phyloP scores from a whole-genome alignment of 2,329 filamentous ascomycete species.

The Remersonia thermophila region DNA sequence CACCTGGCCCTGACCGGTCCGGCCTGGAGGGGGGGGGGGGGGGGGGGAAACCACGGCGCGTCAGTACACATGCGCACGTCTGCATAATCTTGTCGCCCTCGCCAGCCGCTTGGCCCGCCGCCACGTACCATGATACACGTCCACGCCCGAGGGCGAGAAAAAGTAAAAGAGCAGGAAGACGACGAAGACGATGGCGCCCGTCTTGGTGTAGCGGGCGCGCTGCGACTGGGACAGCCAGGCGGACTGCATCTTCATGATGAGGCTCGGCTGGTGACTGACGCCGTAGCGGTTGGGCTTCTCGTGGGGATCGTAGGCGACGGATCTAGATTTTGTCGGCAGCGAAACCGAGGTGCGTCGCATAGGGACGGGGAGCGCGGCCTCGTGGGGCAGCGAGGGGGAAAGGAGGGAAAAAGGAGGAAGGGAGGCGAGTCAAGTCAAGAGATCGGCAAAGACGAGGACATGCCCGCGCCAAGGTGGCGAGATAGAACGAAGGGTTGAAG shows the following conservation, averaged over 20 bases:
- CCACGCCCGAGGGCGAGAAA: constrained; percentile 45
- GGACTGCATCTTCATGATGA: constrained; percentile 44
- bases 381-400: no score
- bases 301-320: constrained; percentile 47
- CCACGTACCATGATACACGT: constrained; percentile 38
- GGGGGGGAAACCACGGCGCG: no score
- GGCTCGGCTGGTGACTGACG: constrained; percentile 31
- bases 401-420: no score
- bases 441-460: constrained; percentile 1
- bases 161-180: constrained; percentile 52
- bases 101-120: no score
- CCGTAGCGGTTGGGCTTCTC: constrained; percentile 52
- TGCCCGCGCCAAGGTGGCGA: constrained; percentile 6
- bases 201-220: constrained; percentile 54
- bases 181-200: constrained; percentile 47
- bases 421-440: no score
- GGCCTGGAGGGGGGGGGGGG: no score
- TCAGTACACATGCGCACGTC: no score
- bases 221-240: constrained; percentile 52
- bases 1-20: constrained; percentile 33
- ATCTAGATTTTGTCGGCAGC: constrained; percentile 49
- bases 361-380: constrained; percentile 9
- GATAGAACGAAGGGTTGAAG: neutral
- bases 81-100: no score
- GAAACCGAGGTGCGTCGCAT: constrained; percentile 58